Evolutionary conservation across 2,329 filamentous ascomycete species (phyloP).

Genomic region (Salinomyces thailandicus): DNA sequence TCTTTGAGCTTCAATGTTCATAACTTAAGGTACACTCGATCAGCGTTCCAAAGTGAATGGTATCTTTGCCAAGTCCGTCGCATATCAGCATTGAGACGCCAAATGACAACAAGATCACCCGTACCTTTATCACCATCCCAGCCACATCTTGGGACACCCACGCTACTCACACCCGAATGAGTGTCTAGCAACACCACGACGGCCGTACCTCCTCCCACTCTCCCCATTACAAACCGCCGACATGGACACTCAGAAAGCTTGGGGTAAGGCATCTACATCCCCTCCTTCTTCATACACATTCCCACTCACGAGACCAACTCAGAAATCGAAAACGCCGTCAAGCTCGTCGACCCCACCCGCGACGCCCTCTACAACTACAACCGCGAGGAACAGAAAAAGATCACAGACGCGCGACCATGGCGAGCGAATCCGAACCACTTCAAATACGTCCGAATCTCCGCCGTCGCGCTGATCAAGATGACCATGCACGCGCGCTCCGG

Average conservation of each 20-base stretch:
- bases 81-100: too few relatives aligned
- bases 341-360: constrained; percentile 72
- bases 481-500: constrained; percentile 97
- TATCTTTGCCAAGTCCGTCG: too few relatives aligned
- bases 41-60: too few relatives aligned
- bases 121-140: too few relatives aligned
- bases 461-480: constrained; percentile 94
- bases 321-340: constrained; percentile 79
- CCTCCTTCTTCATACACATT: neutral
- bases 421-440: constrained; percentile 71
- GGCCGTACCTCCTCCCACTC: too few relatives aligned
- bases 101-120: too few relatives aligned
- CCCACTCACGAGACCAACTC: constrained; percentile 8
- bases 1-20: too few relatives aligned
- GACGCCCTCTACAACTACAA: constrained; percentile 90
- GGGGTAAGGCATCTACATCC: constrained; percentile 40
- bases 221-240: neutral
- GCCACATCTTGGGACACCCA: too few relatives aligned
- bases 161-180: too few relatives aligned
- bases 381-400: constrained; percentile 53
- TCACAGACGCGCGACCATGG: constrained; percentile 63
- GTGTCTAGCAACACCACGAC: too few relatives aligned
- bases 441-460: constrained; percentile 85
- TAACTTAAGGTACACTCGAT: too few relatives aligned
- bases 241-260: constrained; percentile 44